phyloP scores from a whole-genome alignment of 768 basidiomycete genomes.

The Xerocomellus amylosporus region DNA sequence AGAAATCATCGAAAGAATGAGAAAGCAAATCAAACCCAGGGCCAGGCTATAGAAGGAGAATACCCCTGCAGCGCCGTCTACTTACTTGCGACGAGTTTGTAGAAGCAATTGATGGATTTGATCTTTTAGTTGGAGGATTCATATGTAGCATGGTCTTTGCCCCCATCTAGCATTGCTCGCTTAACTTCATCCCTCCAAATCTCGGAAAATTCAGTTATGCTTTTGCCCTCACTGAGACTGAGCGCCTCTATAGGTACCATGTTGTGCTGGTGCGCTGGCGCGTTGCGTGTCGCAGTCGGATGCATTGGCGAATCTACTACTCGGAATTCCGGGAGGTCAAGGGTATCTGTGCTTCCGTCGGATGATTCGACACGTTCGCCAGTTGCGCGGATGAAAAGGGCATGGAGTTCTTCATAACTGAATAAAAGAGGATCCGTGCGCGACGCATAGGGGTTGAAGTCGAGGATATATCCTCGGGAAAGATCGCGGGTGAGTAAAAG shows the following conservation, averaged over 20 bases:
- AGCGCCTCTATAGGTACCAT: slow-evolving; percentile 91
- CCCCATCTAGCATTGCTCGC: slow-evolving; percentile 27
- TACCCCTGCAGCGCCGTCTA: not conserved
- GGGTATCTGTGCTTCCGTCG: not conserved
- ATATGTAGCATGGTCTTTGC: not conserved
- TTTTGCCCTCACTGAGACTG: slow-evolving; percentile 69
- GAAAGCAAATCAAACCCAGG: slow-evolving; percentile 18
- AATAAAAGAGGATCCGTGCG: slow-evolving; percentile 89
- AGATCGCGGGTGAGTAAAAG: slow-evolving; percentile 83
- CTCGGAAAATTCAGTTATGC: slow-evolving; percentile 70
- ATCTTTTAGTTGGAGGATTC: not conserved
- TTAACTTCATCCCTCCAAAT: slow-evolving; percentile 57
- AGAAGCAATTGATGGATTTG: not conserved
- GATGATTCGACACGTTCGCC: not conserved
- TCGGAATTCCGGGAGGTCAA: slow-evolving; percentile 44
- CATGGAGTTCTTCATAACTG: slow-evolving; percentile 69
- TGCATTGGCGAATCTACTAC: slow-evolving; percentile 76
- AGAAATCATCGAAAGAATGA: slow-evolving; percentile 55
- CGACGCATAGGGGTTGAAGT: slow-evolving; percentile 86
- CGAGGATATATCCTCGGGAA: slow-evolving; percentile 73
- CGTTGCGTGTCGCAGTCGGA: slow-evolving; percentile 61
- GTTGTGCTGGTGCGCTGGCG: slow-evolving; percentile 79
- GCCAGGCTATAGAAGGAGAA: slow-evolving; percentile 20
- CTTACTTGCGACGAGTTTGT: not conserved
- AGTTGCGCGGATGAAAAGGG: slow-evolving; percentile 27